Conservation (phyloP, 2,329 filamentous ascomycete genomes). For the Dactylellina sp. region DNA sequence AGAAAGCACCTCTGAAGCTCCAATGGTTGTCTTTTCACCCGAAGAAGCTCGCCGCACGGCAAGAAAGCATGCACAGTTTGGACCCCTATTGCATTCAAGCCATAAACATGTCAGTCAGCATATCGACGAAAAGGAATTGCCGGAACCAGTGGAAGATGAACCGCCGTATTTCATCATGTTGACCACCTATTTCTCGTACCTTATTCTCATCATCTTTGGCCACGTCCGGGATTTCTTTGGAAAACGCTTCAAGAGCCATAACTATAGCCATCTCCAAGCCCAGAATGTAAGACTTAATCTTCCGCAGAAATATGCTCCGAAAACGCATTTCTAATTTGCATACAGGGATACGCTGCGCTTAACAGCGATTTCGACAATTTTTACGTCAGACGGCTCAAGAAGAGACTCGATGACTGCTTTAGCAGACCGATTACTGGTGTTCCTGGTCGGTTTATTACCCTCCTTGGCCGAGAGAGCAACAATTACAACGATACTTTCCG, state of each 20-base stretch:
- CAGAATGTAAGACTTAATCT: constrained; percentile 68
- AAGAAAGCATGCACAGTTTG: constrained; percentile 89
- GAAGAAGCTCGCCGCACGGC: constrained; percentile 81
- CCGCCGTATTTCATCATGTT: constrained; percentile 96
- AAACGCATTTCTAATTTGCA: constrained; percentile 15
- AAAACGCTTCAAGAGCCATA: constrained; percentile 88
- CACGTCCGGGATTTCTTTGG: constrained; percentile 98
- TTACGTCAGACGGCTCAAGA: constrained; percentile 90
- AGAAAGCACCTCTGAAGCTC: constrained; percentile 78
- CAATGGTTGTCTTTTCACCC: constrained; percentile 80
- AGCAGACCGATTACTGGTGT: constrained; percentile 91
- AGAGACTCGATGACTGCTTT: constrained; percentile 97
- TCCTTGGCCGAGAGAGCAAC: constrained; percentile 88
- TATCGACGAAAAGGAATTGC: constrained; percentile 78
- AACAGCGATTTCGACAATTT: constrained; percentile 99
- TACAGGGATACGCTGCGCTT: constrained; percentile 83
- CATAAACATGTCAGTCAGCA: constrained; percentile 93
- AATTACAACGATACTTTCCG: constrained; percentile 93
- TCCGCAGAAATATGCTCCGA: constrained; percentile 6
- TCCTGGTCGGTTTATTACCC: constrained; percentile 90
- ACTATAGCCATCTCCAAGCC: constrained; percentile 84
- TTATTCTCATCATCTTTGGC: constrained; percentile 93
- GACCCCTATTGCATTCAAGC: constrained; percentile 79
- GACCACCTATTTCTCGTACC: constrained; percentile 97
- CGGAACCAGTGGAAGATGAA: constrained; percentile 89